phyloP scores from a whole-genome alignment of 352 stramenopile genomes.

The Sclerospora graminicola region DNA sequence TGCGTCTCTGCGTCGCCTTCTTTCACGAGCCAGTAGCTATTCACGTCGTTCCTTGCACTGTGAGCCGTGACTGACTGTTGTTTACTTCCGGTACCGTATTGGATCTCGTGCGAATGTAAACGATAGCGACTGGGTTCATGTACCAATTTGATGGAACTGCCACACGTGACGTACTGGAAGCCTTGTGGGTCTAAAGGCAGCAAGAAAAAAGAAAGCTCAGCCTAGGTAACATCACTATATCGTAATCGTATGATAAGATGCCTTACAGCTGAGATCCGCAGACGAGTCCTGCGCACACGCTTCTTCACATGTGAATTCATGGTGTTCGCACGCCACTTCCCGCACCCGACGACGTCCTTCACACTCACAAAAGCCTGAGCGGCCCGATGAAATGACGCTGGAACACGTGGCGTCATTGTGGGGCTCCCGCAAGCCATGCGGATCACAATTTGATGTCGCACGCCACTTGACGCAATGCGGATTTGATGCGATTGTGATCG shows the following conservation, averaged over 20 bases:
- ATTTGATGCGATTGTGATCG: slow-evolving; percentile 1
- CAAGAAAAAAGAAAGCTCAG: background rate
- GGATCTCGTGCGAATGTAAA: slow-evolving; percentile 77
- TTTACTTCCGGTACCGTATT: slow-evolving; percentile 62
- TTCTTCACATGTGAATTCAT: slow-evolving; percentile 66
- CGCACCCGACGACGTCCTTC: slow-evolving; percentile 64
- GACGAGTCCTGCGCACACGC: slow-evolving; percentile 62
- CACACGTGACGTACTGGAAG: slow-evolving; percentile 77
- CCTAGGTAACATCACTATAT: too few relatives aligned
- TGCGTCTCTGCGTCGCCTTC: slow-evolving; percentile 41
- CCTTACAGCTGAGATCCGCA: slow-evolving; percentile 58
- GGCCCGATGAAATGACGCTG: slow-evolving; percentile 29
- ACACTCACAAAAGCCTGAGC: slow-evolving; percentile 75
- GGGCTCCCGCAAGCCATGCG: slow-evolving; percentile 52
- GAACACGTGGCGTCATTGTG: slow-evolving; percentile 52
- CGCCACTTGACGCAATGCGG: slow-evolving; percentile 61
- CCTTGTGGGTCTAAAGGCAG: slow-evolving; percentile 41
- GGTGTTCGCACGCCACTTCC: slow-evolving; percentile 67
- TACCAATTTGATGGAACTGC: slow-evolving; percentile 78
- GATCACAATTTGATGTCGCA: slow-evolving; percentile 55
- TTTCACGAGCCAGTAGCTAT: slow-evolving; percentile 84
- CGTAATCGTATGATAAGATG: too few relatives aligned
- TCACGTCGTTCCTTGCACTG: slow-evolving; percentile 61
- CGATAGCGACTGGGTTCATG: slow-evolving; percentile 65
- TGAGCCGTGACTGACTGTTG: slow-evolving; percentile 77